Conservation (phyloP, 2,329 filamentous ascomycete species). For the Trichophyton verrucosum region DNA sequence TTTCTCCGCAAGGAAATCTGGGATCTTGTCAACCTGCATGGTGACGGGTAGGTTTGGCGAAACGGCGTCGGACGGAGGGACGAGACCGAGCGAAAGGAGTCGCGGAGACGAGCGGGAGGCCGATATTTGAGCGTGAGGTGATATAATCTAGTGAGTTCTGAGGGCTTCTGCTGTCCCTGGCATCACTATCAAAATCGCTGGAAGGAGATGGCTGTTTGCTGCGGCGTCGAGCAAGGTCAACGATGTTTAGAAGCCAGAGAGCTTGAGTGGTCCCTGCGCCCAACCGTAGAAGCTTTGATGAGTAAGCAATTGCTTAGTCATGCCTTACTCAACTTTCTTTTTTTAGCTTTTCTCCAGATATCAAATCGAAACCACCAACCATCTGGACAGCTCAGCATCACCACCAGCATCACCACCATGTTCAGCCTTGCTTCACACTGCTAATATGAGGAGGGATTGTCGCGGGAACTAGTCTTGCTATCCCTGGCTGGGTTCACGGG, state of each 20-base stretch:
- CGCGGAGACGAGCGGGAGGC: background rate
- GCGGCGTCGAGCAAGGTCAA: slow-evolving; percentile 8
- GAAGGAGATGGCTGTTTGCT: background rate
- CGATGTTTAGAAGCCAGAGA: slow-evolving; percentile 13
- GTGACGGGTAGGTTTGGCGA: slow-evolving; percentile 11
- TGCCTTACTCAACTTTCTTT: too few species aligned
- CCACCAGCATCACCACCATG: background rate
- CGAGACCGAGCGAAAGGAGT: background rate
- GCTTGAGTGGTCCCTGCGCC: slow-evolving; percentile 20
- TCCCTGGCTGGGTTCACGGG: too few species aligned
- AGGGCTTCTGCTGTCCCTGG: background rate
- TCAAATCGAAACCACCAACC: background rate
- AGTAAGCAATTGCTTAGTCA: background rate
- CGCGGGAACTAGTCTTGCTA: background rate
- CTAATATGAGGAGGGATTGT: background rate
- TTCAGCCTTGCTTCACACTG: background rate
- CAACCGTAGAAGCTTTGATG: slow-evolving; percentile 14
- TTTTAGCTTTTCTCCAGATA: background rate
- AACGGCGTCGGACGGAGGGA: background rate
- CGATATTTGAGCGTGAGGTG: background rate
- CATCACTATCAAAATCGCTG: background rate
- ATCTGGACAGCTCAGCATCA: background rate
- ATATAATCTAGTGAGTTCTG: background rate
- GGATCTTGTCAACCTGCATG: slow-evolving; percentile 80
- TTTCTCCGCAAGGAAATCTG: slow-evolving; percentile 84